These are phyloP conservation scores for Heteromeles arbutifolia DNA, from an alignment of 306 rosid species.

Conservation along the genomic window DNA sequence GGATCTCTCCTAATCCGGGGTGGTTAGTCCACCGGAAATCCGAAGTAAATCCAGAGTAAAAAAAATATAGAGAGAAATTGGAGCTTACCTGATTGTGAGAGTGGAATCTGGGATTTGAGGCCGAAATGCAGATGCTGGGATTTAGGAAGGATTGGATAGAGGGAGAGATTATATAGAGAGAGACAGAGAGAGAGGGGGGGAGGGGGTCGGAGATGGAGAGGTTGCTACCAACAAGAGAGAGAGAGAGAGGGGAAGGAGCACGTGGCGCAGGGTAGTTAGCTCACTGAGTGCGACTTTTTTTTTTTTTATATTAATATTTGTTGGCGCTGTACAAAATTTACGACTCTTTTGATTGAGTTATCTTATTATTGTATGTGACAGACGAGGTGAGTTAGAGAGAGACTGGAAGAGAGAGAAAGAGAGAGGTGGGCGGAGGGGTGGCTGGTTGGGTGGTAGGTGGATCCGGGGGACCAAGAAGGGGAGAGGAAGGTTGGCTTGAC, in stretches of 20 bases:
- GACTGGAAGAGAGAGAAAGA: neutral
- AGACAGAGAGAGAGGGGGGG: conserved; percentile 3
- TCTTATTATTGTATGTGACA: neutral
- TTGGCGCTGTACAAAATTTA: neutral
- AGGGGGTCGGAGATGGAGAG: neutral
- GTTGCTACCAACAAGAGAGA: conserved; percentile 26
- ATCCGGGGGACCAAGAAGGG: neutral
- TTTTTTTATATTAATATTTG: neutral
- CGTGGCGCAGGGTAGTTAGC: conserved; percentile 65
- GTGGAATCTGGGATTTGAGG: neutral
- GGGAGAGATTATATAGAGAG: conserved; percentile 24
- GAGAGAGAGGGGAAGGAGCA: conserved; percentile 15
- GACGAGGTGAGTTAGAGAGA: neutral
- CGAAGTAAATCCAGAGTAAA: neutral
- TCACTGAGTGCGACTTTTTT: conserved; percentile 3
- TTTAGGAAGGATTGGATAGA: neutral
- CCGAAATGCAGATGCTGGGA: conserved; percentile 15
- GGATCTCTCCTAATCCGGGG: neutral
- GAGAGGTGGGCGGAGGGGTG: neutral
- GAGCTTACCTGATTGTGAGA: conserved; percentile 27
- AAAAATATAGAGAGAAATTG: neutral
- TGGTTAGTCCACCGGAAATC: neutral
- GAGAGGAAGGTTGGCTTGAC: conserved; percentile 18
- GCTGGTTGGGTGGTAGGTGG: neutral
- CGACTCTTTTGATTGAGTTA: neutral